Conservation (phyloP, 345 rosid species). For the Psidium friedrichsthalianum region DNA sequence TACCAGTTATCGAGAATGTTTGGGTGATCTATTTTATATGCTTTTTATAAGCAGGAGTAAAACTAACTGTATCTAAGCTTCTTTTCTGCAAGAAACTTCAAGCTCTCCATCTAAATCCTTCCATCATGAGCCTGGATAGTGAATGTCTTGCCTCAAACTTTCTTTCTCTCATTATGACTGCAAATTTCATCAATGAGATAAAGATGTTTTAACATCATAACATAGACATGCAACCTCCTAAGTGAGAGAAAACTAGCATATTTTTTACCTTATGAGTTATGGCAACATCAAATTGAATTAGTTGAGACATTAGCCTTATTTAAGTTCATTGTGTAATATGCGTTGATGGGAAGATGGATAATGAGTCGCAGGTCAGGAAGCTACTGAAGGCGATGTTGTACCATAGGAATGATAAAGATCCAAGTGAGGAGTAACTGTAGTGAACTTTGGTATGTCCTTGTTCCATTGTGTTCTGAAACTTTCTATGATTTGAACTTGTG, state of each 20-base stretch:
- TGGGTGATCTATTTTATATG: not conserved
- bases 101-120: not conserved
- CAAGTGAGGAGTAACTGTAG: conserved; percentile 33
- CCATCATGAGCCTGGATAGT: not conserved
- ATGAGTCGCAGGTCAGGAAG: conserved; percentile 77
- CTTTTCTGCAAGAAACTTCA: not conserved
- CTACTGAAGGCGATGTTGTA: conserved; percentile 57
- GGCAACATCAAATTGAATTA: not conserved
- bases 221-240: not conserved
- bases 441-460: conserved; percentile 52
- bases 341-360: conserved; percentile 38
- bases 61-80: not conserved
- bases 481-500: conserved; percentile 4
- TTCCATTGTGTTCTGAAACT: conserved; percentile 15
- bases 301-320: not conserved
- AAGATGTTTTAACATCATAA: not conserved
- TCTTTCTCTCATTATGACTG: not conserved
- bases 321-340: conserved; percentile 8
- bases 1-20: not conserved
- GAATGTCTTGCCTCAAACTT: not conserved
- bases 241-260: not conserved
- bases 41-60: not conserved
- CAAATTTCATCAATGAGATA: not conserved
- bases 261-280: not conserved
- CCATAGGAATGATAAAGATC: conserved; percentile 32